phyloP scores from a whole-genome alignment of 164 flowering plant species.

The Nelumbo lutea region DNA sequence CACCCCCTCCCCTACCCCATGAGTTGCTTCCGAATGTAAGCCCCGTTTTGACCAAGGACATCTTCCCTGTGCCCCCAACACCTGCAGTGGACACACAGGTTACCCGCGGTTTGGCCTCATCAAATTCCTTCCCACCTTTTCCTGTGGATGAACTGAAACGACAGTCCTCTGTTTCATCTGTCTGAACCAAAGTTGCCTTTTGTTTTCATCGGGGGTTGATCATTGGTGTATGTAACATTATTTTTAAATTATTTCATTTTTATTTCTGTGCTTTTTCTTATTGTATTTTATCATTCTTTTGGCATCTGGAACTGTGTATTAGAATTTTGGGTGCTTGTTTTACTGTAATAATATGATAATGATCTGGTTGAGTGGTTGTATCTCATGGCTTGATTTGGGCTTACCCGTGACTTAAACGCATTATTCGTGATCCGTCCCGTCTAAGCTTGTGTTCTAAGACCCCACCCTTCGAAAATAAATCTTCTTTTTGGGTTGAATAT shows the following conservation, averaged over 20 bases:
- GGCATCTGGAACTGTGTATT: background rate
- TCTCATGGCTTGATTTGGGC: background rate
- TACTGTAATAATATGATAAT: background rate
- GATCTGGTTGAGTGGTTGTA: background rate
- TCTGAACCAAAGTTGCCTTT: background rate
- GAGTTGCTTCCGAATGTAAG: background rate
- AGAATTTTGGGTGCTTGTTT: background rate
- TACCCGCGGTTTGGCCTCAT: background rate
- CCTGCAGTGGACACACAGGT: background rate
- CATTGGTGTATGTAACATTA: constrained; percentile 6
- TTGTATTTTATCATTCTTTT: background rate
- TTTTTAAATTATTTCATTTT: background rate
- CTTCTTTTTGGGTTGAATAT: too few relatives aligned
- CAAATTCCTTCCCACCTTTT: background rate
- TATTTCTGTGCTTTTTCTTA: background rate
- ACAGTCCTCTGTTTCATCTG: background rate
- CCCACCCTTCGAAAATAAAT: too few relatives aligned
- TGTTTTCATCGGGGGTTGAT: background rate
- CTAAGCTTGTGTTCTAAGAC: too few relatives aligned
- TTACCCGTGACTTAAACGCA: background rate
- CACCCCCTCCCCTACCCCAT: background rate
- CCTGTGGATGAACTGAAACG: background rate
- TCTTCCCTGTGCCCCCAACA: background rate
- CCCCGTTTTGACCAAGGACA: background rate
- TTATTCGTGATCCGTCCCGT: too few relatives aligned